Evolutionary conservation across 495 filamentous ascomycete species (phyloP).

Genomic region (Gamarada debralockiae): DNA sequence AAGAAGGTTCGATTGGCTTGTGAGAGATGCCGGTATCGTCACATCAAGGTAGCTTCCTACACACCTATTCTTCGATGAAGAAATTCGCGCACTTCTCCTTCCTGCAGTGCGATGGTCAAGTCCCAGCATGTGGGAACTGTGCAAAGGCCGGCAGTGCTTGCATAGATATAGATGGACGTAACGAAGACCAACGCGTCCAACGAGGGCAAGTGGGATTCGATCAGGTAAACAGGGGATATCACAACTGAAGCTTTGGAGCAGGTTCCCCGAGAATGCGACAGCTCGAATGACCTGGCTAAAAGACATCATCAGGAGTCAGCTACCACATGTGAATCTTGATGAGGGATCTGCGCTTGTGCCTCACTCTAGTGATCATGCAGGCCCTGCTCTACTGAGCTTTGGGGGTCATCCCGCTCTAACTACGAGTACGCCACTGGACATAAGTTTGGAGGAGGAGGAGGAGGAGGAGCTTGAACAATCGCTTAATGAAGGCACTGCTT

Average conservation of each 20-base stretch:
- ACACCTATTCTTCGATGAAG: too few relatives aligned
- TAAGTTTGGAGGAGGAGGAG: neutral
- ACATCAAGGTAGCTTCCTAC: too few relatives aligned
- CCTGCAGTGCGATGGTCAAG: constrained; percentile 4
- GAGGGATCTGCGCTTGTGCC: too few relatives aligned
- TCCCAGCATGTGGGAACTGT: constrained; percentile 3
- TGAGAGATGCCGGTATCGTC: too few relatives aligned
- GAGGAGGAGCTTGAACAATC: neutral
- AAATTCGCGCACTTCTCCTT: too few relatives aligned
- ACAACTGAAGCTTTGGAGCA: too few relatives aligned
- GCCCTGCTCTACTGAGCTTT: too few relatives aligned
- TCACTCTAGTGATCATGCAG: neutral
- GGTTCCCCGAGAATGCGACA: neutral
- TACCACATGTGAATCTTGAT: constrained; percentile 1
- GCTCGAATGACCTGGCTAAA: constrained; percentile 2
- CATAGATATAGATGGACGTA: neutral
- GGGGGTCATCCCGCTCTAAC: too few relatives aligned
- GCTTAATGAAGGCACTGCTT: neutral
- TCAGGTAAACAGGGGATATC: too few relatives aligned
- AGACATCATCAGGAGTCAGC: constrained; percentile 1
- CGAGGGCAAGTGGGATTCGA: neutral
- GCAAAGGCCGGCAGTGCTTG: neutral
- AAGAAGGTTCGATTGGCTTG: too few relatives aligned
- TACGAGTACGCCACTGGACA: too few relatives aligned
- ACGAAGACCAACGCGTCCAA: neutral